Base-by-base conservation (phyloP, 176 grass and related monocot species). In the Carex kokanica region DNA sequence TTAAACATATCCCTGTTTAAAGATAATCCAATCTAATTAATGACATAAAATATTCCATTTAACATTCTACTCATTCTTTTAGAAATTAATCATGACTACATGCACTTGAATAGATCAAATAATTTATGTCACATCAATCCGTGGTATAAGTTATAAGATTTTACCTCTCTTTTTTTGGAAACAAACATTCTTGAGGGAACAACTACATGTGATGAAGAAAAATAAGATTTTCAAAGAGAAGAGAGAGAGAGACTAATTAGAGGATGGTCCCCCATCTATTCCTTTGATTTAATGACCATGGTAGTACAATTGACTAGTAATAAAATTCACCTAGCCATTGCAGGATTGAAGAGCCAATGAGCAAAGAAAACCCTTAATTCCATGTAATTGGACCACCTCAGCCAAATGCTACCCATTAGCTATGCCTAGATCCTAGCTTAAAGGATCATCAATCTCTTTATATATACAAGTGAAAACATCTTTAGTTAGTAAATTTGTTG, bases 381-480 rank as follows among this genome's bases (percentile, higher is more conserved):
- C 25, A 80, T 80, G 62, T 81, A 81, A n/a, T 80, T 64, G 75
- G 58, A 80, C 84, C 72, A 85, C 68, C 78, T 79, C 25, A 70
- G 60, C 53, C 75, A 71, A 86, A 52, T 86, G 67, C 88, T 83
- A 83, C 81, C 86, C 81, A 24, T 81, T 86, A 85, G 83, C 54
- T 62, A 61, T 84, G 63, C 81, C 90, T 53, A 32, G 24, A 40
- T 64, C 87, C 83, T 91, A 91, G 87, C 82, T 91, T 89, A 81
- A 86, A 90, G 85, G 81, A 15, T 27, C 87, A 87, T 89, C 85
- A 38, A 90, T 29, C 85, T 71, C 81, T 63, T 60, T 43, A 75
- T 45, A 40, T 40, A 43, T 54, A 49, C 45, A 81, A 40, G 78
- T 81, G 38, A 81, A 21, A 82, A 65, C 60, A 67, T 67, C 61